Conservation (phyloP, 1,139 yeast species). For the Spencermartinsiella ligniputridi region DNA sequence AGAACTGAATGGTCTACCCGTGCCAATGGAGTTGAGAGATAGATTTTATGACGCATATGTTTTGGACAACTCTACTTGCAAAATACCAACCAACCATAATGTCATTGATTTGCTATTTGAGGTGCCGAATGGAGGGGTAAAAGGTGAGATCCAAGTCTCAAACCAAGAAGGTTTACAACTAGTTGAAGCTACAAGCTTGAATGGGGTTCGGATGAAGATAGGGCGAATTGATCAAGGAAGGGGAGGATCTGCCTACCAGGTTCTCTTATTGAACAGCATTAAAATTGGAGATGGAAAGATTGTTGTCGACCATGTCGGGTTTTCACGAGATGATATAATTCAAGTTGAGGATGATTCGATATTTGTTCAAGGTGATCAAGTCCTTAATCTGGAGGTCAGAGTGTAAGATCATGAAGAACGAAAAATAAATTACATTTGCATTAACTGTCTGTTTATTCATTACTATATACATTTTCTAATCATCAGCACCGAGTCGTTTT, state of each 20-base stretch:
- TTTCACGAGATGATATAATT: background rate
- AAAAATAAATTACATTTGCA: too few relatives aligned
- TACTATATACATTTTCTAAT: background rate
- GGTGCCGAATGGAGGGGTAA: constrained; percentile 5
- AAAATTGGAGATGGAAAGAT: constrained; percentile 1
- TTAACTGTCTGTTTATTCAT: too few relatives aligned
- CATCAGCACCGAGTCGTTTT: too few relatives aligned
- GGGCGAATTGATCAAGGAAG: constrained; percentile 4
- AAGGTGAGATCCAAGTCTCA: constrained; percentile 6
- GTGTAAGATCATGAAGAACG: background rate
- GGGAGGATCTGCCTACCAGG: constrained; percentile 1
- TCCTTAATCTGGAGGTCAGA: background rate
- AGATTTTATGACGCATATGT: constrained; percentile 18
- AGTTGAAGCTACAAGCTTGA: constrained; percentile 14
- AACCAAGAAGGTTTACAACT: constrained; percentile 3
- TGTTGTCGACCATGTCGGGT: background rate
- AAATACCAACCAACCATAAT: background rate
- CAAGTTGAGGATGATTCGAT: background rate
- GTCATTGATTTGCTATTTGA: constrained; percentile 6
- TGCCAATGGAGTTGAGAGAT: constrained; percentile 14
- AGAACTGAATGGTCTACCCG: constrained; percentile 3
- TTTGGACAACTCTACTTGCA: background rate
- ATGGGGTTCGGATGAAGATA: constrained; percentile 15
- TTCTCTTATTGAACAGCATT: background rate
- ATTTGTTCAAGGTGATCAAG: background rate